Percentiles rank a stretch among this genome's conserved stretches.
Conservation (phyloP, 805 yeast genomes). For the Scheffersomyces spartinae region DNA sequence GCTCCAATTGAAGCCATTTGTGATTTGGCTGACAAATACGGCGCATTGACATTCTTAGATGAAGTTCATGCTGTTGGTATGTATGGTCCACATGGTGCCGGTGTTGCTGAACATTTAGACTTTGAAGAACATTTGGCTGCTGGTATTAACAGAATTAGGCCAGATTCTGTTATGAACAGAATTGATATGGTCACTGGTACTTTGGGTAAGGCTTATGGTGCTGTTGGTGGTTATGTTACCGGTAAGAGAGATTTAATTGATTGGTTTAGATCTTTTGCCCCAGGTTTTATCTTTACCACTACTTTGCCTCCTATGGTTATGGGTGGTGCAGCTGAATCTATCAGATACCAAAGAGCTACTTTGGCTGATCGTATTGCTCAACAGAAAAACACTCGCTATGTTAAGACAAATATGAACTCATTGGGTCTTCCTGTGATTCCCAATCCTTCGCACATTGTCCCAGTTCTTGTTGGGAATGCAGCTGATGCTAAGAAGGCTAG, state of each 20-base stretch:
- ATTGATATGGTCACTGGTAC: constrained; percentile 97
- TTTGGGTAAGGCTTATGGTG: constrained; percentile 91
- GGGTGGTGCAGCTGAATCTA: constrained; percentile 90
- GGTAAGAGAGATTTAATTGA: constrained; percentile 76
- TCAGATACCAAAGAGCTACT: constrained; percentile 71
- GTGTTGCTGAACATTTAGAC: constrained; percentile 95
- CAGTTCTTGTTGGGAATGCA: constrained; percentile 91
- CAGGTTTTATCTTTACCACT: constrained; percentile 96
- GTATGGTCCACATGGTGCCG: constrained; percentile 99
- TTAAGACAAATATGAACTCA: constrained; percentile 55
- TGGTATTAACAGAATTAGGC: constrained; percentile 51
- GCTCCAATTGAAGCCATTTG: constrained; percentile 89
- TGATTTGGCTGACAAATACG: constrained; percentile 94
- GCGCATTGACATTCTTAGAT: constrained; percentile 92
- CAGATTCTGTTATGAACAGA: constrained; percentile 70
- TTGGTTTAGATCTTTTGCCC: constrained; percentile 93
- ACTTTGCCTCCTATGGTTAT: constrained; percentile 94
- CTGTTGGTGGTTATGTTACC: constrained; percentile 97
- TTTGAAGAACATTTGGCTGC: constrained; percentile 68
- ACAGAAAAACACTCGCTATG: constrained; percentile 77
- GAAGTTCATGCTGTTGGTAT: constrained; percentile 99
- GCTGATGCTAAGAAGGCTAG: constrained; percentile 85
- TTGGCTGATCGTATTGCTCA: constrained; percentile 71
- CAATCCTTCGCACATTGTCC: constrained; percentile 95
- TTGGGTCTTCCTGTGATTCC: constrained; percentile 93